These are phyloP conservation scores for Thraustotheca clavata DNA, from an alignment of 352 stramenopile species.

Conservation along the genomic window DNA sequence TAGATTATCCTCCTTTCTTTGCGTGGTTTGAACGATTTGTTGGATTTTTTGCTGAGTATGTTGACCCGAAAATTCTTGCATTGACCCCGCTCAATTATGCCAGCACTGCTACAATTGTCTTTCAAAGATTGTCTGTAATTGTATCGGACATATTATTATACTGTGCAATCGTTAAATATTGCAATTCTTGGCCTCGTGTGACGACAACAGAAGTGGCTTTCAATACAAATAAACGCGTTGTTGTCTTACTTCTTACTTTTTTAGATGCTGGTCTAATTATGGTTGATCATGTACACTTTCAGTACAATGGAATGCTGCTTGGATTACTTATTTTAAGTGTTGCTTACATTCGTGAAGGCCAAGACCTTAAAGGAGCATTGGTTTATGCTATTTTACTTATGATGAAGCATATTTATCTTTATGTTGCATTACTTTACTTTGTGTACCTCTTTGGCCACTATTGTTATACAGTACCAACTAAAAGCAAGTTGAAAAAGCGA, in stretches of 20 bases:
- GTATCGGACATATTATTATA: constrained; percentile 86
- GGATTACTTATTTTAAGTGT: constrained; percentile 90
- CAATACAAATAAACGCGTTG: constrained; percentile 35
- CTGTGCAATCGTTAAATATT: constrained; percentile 64
- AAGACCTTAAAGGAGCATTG: constrained; percentile 81
- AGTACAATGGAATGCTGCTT: constrained; percentile 98
- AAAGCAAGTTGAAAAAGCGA: constrained; percentile 30
- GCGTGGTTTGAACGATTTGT: constrained; percentile 93
- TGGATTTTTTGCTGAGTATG: constrained; percentile 37
- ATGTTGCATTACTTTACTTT: constrained; percentile 93
- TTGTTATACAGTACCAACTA: constrained; percentile 42
- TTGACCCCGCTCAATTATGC: constrained; percentile 55
- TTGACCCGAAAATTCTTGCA: constrained; percentile 59
- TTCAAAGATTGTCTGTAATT: constrained; percentile 92
- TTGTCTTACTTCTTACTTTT: constrained; percentile 81
- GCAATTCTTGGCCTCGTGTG: constrained; percentile 73
- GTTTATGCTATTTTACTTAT: constrained; percentile 91
- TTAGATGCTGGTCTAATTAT: constrained; percentile 92
- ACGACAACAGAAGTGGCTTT: constrained; percentile 46
- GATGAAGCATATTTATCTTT: constrained; percentile 97
- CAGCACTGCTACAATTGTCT: constrained; percentile 60
- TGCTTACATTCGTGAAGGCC: constrained; percentile 61
- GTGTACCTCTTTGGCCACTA: constrained; percentile 92
- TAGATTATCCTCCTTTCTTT: constrained; percentile 99
- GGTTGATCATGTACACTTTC: constrained; percentile 99